Evolutionary conservation across 192 early-diverging fungal genomes (phyloP).

Genomic region (Coemansia sp.): DNA sequence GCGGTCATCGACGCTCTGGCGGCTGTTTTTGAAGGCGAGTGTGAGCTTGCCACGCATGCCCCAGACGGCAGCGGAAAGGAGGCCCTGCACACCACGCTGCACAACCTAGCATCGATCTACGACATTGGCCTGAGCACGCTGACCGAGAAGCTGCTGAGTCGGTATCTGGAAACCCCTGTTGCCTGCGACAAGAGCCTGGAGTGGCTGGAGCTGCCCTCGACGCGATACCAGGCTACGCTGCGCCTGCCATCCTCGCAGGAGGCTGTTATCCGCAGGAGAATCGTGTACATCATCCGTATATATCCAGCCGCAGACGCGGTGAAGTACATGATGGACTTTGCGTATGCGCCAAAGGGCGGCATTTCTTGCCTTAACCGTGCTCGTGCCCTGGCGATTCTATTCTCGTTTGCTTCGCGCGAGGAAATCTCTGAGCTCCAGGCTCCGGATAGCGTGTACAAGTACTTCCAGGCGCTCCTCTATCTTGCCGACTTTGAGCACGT

Average conservation of each 20-base stretch:
- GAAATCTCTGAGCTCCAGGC: constrained; percentile 47
- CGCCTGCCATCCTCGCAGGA: constrained; percentile 32
- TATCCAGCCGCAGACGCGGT: constrained; percentile 43
- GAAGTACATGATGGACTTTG: constrained; percentile 51
- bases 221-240: constrained; percentile 33
- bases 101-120: constrained; percentile 33
- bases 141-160: constrained; percentile 26
- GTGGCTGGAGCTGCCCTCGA: constrained; percentile 34
- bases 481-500: constrained; percentile 72
- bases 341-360: constrained; percentile 42
- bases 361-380: constrained; percentile 60
- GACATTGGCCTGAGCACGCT: constrained; percentile 34
- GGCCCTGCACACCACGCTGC: constrained; percentile 27
- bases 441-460: constrained; percentile 43
- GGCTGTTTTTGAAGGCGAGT: constrained; percentile 36
- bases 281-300: constrained; percentile 56
- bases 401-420: constrained; percentile 53
- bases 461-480: constrained; percentile 65
- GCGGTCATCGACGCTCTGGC: constrained; percentile 20
- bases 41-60: background rate
- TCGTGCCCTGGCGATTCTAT: constrained; percentile 60
- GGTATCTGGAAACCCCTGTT: constrained; percentile 31
- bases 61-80: background rate
- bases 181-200: constrained; percentile 6
- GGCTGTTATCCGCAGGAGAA: constrained; percentile 49